phyloP scores from a whole-genome alignment of 192 early-diverging fungal genomes.

The Rhizoclosmatium globosum region DNA sequence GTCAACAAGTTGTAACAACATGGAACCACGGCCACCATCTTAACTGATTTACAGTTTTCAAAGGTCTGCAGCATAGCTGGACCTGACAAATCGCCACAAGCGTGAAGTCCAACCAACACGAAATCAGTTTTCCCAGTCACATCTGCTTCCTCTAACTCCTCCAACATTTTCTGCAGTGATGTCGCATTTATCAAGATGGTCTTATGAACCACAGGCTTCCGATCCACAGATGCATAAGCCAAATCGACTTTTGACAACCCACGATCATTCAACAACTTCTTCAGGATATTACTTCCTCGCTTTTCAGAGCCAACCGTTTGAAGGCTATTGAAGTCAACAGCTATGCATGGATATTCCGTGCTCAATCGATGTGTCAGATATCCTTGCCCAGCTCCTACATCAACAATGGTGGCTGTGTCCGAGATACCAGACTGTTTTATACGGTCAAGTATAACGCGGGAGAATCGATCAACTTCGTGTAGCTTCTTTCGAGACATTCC shows the following conservation, averaged over 20 bases:
- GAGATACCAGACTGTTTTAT: not conserved
- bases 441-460: slow-evolving; percentile 6
- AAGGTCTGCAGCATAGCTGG: slow-evolving; percentile 33
- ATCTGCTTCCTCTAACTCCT: not conserved
- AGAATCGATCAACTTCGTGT: slow-evolving; percentile 34
- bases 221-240: not conserved
- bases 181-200: slow-evolving; percentile 9
- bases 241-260: not conserved
- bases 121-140: not conserved
- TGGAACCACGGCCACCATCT: slow-evolving; percentile 32
- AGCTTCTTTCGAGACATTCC: slow-evolving; percentile 39
- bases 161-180: slow-evolving; percentile 5
- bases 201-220: slow-evolving; percentile 21
- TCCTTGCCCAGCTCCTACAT: slow-evolving; percentile 49
- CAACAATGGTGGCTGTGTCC: slow-evolving; percentile 23
- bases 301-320: slow-evolving; percentile 35
- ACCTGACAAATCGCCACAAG: slow-evolving; percentile 37
- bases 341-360: slow-evolving; percentile 36
- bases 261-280: slow-evolving; percentile 10
- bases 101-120: slow-evolving; percentile 39
- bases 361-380: slow-evolving; percentile 45
- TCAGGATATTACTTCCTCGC: slow-evolving; percentile 24
- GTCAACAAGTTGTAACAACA: slow-evolving; percentile 43
- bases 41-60: not conserved
- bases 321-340: slow-evolving; percentile 41